phyloP scores from a whole-genome alignment of 1,284 basidiomycete genomes.

The Microbotryum lychnidis-dioicae region DNA sequence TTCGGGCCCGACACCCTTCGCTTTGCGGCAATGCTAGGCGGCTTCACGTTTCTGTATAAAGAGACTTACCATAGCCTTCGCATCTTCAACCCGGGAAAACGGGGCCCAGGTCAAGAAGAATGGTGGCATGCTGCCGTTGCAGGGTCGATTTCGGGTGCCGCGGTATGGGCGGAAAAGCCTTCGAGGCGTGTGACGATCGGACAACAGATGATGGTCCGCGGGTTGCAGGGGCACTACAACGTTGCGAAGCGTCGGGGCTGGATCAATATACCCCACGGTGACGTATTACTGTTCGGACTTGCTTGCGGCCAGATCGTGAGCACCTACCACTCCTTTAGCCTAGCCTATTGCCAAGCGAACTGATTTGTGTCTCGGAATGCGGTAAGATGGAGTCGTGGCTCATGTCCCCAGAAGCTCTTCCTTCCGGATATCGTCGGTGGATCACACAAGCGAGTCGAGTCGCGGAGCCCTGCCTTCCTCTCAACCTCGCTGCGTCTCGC shows the following conservation, averaged over 20 bases:
- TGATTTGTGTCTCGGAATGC: neutral
- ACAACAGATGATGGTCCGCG: constrained; percentile 84
- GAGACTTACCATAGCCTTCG: constrained; percentile 73
- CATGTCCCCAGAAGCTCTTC: constrained; percentile 66
- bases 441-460: constrained; percentile 59
- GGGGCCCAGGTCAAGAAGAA: constrained; percentile 48
- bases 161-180: constrained; percentile 71
- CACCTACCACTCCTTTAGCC: neutral
- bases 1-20: constrained; percentile 70
- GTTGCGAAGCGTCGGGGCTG: constrained; percentile 54
- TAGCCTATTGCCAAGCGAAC: neutral
- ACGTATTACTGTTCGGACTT: constrained; percentile 70
- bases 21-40: constrained; percentile 77
- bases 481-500: constrained; percentile 47
- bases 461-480: constrained; percentile 52
- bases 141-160: constrained; percentile 67
- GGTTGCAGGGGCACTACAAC: constrained; percentile 76
- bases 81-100: constrained; percentile 53
- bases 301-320: constrained; percentile 70
- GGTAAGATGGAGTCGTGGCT: constrained; percentile 65
- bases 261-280: constrained; percentile 72
- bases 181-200: constrained; percentile 64
- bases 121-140: constrained; percentile 84
- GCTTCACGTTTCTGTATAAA: constrained; percentile 46
- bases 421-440: constrained; percentile 65